Conservation (phyloP, 2,329 filamentous ascomycete species). For the Stachybotrys chartarum region DNA sequence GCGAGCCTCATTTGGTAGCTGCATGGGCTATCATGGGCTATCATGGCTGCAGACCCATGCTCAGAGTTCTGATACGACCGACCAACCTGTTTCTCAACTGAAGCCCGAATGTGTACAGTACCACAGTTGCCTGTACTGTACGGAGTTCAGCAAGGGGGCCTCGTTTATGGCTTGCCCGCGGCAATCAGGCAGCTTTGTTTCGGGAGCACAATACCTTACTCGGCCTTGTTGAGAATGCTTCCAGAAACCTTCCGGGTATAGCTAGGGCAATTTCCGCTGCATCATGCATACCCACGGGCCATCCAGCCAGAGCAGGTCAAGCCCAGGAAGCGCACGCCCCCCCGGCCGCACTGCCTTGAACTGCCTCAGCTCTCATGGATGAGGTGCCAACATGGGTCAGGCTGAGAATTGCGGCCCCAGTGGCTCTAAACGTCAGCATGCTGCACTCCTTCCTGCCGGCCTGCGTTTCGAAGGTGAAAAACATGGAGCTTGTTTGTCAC, state of each 20-base stretch:
- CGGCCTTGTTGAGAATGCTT: constrained; percentile 14
- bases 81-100: too few species aligned
- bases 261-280: constrained; percentile 22
- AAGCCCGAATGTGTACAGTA: too few species aligned
- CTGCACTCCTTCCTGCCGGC: background rate
- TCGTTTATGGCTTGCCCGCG: background rate
- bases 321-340: background rate
- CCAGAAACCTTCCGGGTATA: constrained; percentile 26
- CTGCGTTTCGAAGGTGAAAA: background rate
- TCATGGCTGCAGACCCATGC: background rate
- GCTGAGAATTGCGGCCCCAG: background rate
- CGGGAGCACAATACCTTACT: background rate
- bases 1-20: background rate
- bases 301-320: constrained; percentile 3
- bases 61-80: too few species aligned
- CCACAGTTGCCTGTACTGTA: too few species aligned
- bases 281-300: constrained; percentile 15
- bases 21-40: background rate
- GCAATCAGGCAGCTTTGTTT: background rate
- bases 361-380: background rate
- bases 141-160: too few species aligned
- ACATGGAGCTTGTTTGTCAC: background rate
- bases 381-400: background rate
- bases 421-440: background rate
- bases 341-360: background rate